Evolutionary conservation across 768 basidiomycete species (phyloP), one percentile per base, ranked within the genome.

Genomic region (Agaricus blazei): DNA sequence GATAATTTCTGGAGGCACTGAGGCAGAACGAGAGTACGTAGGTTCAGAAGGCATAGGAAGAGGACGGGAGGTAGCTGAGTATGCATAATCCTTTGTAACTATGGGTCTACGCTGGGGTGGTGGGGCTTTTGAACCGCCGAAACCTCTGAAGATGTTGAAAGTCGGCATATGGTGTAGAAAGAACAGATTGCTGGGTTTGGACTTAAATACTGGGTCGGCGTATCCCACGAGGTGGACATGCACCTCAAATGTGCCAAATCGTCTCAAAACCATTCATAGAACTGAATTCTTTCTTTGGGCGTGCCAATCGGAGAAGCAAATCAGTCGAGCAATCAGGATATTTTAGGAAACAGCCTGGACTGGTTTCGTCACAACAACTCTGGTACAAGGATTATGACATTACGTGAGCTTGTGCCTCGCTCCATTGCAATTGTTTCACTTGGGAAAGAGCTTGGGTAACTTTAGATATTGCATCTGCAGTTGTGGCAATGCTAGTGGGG

Each of bases 391-490:
- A 41, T 41, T 15, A 56, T 44, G 48, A 36, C 54, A 45, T 56
- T 28, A 24, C 19, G 14, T 48, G 61, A 40, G 56, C 58, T 19
- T 61, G 72, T 53, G 50, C 66, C 68, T 79, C 75, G 60, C 70
- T 75, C 71, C 73, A 71, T 57, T 81, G 80, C 51, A 88, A 68
- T 52, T 82, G 75, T 56, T 77, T 80, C 51, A 88, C 77, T 55
- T 85, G 77, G 8, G 70, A 68, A 58, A 90, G 69, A 5, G 88
- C 87, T 56, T 79, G 76, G 1, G 80, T 74, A 7, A 87, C 81
- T 64, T 87, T 88, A 42, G 71, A 67, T 29, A 91, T 85, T 1
- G 85, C 79, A 59, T 89, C 87, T n/a, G 88, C 86, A 14, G 79
- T 80, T 45, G 71, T 68, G 40, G 75, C 78, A 48, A 91, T 78